Evolutionary conservation across 2,329 filamentous ascomycete species (phyloP), one percentile per base, ranked within the genome.

Genomic region (Arthrobotrys entomopaga): DNA sequence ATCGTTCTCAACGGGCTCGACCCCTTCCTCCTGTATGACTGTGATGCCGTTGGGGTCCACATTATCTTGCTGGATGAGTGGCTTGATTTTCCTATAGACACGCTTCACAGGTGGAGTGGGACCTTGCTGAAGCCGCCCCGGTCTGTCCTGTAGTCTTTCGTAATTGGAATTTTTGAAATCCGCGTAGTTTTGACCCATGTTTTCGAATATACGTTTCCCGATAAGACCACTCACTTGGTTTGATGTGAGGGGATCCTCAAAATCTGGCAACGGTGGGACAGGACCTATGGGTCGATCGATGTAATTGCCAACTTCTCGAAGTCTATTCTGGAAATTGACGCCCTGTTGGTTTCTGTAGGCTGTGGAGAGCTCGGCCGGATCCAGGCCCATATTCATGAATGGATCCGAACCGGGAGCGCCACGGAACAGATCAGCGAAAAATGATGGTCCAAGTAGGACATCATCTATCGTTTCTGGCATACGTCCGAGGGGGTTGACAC

Each of bases 401-500:
- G 54, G 54, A 26, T 67, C 34, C 20, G 26, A 34, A 19, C 38
- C 29, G 11, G 16, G 16, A 16, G 56, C 16, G 11, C 11, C 29
- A 15, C 15, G n/a, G 57, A 54, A 69, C 8, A 61, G 20, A n/a
- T 54, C 19, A 4, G 56, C 10, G 22, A 43, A 61, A 54, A 67
- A 67, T 11, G 64, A 67, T 15, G 46, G 64, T 8, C 38, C 22
- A 1, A 67, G 22, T 5, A 67, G 46, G 16, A 48, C n/a, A 34
- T 60, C 48, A 0, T 59, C 34, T 26, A 46, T 38, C 7, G 26
- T 43, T 15, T 43, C 19, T 1, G 43, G 43, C 38, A 6, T 8
- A 2, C 16, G 2, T 20, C 29, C 29, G 3, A 2, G 6, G 3
- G 34, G 54, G 8, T 29, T 19, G 38, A 58, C 22, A 43, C 13